Evolutionary conservation across 306 rosid genomes (phyloP), one percentile per base, ranked within the genome.

Genomic region (Prunus mume): DNA sequence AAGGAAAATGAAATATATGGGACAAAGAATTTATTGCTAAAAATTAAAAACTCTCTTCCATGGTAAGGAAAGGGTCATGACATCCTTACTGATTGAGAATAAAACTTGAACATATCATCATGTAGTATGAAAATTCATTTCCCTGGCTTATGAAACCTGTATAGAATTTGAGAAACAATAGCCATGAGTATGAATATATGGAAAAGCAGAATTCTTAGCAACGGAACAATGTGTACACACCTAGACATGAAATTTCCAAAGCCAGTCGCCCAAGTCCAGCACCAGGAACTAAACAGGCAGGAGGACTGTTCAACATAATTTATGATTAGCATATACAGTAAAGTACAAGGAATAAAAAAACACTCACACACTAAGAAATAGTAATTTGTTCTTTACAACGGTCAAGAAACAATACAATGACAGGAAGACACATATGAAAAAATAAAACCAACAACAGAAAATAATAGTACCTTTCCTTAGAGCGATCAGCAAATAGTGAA

Each of bases 221-320:
- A 72, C 74, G 49, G 3, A 60, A 56, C 7, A 75, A 69, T 61
- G 43, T 13, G 50, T 73, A 76, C 86, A 27, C 72, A 95, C 99
- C 99, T 85, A 84, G 85, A 82, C 90, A 83, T 58, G 99, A 95
- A 74, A 95, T 92, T 86, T 95, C 97, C 80, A 95, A 77, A 71
- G 99, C 97, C 86, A 95, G 81, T 83, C 99, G 83, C 70, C 99
- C 99, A 68, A 95, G 97, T 88, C 99, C 99, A 82, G 97, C 97
- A 73, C 99, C 99, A 73, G 99, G 99, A 85, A 92, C 97, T 87
- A 95, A 95, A 86, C 99, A 95, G 58, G 97, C 74, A 80, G 97
- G 97, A 82, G 99, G 91, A 78, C 99, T 95, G 93, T 79, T 71
- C 30, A 72, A 80, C 60, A 82, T 76, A 78, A 69, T 65, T 11